phyloP scores from a whole-genome alignment of 768 basidiomycete species.

The Lactarius sanguifluus region DNA sequence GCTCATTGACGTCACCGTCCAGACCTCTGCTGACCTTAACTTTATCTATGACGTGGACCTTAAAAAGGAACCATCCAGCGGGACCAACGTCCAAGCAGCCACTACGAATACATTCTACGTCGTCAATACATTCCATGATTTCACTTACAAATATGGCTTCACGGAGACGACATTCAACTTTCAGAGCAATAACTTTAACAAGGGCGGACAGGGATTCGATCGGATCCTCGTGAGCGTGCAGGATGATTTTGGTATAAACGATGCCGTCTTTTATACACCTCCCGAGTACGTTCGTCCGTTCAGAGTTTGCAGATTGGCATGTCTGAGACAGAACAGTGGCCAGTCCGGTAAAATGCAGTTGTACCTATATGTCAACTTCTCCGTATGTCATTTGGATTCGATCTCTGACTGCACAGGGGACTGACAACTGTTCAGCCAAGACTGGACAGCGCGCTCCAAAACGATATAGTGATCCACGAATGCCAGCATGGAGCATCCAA shows the following conservation, averaged over 20 bases:
- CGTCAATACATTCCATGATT: constrained; percentile 39
- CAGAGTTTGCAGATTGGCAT: background rate
- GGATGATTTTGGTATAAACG: constrained; percentile 45
- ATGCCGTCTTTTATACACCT: constrained; percentile 45
- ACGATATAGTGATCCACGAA: constrained; percentile 56
- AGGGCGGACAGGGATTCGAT: constrained; percentile 41
- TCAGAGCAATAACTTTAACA: constrained; percentile 51
- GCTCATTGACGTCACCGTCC: constrained; percentile 34
- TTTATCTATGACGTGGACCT: constrained; percentile 43
- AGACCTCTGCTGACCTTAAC: constrained; percentile 41
- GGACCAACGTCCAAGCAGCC: constrained; percentile 53
- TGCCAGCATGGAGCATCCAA: constrained; percentile 37
- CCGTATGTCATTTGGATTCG: constrained; percentile 29
- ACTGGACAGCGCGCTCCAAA: constrained; percentile 65
- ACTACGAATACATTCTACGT: constrained; percentile 59
- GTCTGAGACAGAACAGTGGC: constrained; percentile 29
- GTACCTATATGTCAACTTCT: constrained; percentile 37
- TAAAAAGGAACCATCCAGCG: constrained; percentile 41
- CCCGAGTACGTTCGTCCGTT: constrained; percentile 40
- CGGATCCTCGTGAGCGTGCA: constrained; percentile 53
- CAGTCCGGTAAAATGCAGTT: constrained; percentile 47
- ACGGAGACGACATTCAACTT: constrained; percentile 60
- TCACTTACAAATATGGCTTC: constrained; percentile 53
- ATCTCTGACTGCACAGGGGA: background rate
- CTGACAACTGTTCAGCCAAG: constrained; percentile 40